Percentiles rank a stretch among this genome's conserved stretches.
Conservation (phyloP, 345 rosid species). For the Syzygium grande region DNA sequence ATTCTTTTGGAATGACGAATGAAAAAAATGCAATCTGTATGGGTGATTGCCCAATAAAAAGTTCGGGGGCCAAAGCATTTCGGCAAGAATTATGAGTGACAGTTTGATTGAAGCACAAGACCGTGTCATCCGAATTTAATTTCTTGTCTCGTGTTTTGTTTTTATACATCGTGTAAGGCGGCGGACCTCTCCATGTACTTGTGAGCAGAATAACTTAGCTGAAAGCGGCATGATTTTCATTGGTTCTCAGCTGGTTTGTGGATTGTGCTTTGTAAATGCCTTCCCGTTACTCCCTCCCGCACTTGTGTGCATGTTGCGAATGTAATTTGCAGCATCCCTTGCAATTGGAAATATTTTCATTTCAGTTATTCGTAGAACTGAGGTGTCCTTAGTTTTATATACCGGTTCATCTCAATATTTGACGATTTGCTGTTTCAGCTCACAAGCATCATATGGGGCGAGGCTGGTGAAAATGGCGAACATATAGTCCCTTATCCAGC, state of each 20-base stretch:
- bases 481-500: slow-evolving; percentile 70
- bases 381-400: neutral
- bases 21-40: neutral
- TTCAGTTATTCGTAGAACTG: neutral
- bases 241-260: neutral
- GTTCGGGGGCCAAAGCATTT: neutral
- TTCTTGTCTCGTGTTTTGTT: neutral
- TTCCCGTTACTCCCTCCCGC: neutral
- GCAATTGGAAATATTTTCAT: neutral
- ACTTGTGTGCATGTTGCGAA: neutral
- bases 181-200: neutral
- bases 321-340: neutral
- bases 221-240: neutral
- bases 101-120: neutral
- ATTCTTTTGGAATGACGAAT: neutral
- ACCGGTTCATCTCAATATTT: neutral
- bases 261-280: neutral
- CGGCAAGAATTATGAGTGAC: neutral
- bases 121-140: neutral
- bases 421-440: slow-evolving; percentile 44
- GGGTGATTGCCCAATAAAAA: neutral
- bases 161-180: neutral
- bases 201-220: neutral
- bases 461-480: slow-evolving; percentile 57
- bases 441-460: slow-evolving; percentile 83